A percentile compares a stretch with the other conserved stretches of the same genome.
These are phyloP conservation scores for Penicillium verhagenii DNA, from an alignment of 495 filamentous ascomycete species.

Conservation along the genomic window DNA sequence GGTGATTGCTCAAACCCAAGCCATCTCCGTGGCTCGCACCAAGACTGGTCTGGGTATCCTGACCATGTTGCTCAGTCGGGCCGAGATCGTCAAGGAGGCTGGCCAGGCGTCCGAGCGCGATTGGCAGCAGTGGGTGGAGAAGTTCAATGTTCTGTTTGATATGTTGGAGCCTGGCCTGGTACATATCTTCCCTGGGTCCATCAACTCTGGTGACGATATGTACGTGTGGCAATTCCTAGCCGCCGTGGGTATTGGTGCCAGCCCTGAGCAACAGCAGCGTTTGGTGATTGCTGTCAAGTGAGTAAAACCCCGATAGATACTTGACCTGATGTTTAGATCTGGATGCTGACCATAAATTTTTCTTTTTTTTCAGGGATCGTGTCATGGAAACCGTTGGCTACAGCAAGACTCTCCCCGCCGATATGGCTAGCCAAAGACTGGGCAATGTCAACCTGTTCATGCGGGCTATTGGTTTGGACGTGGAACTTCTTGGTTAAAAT, in stretches of 20 bases:
- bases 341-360: slow-evolving; percentile 23
- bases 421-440: slow-evolving; percentile 75
- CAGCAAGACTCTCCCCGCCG: slow-evolving; percentile 81
- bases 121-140: slow-evolving; percentile 78
- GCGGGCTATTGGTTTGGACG: slow-evolving; percentile 95
- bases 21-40: slow-evolving; percentile 74
- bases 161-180: slow-evolving; percentile 77
- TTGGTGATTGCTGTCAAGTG: slow-evolving; percentile 92
- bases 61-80: slow-evolving; percentile 91
- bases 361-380: slow-evolving; percentile 63
- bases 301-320: slow-evolving; percentile 23
- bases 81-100: slow-evolving; percentile 85
- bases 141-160: slow-evolving; percentile 86
- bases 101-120: slow-evolving; percentile 65
- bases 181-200: slow-evolving; percentile 80
- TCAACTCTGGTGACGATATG: slow-evolving; percentile 80
- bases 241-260: slow-evolving; percentile 87
- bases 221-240: slow-evolving; percentile 99
- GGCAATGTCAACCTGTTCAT: slow-evolving; percentile 97
- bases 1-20: slow-evolving; percentile 76
- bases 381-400: slow-evolving; percentile 94
- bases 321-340: neutral
- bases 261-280: slow-evolving; percentile 87
- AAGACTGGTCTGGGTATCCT: slow-evolving; percentile 84
- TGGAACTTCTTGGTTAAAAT: slow-evolving; percentile 82